Evolutionary conservation across 108 stramenopile genomes (phyloP), one percentile per base, ranked within the genome.

Genomic region (Mediolabrus comicus): DNA sequence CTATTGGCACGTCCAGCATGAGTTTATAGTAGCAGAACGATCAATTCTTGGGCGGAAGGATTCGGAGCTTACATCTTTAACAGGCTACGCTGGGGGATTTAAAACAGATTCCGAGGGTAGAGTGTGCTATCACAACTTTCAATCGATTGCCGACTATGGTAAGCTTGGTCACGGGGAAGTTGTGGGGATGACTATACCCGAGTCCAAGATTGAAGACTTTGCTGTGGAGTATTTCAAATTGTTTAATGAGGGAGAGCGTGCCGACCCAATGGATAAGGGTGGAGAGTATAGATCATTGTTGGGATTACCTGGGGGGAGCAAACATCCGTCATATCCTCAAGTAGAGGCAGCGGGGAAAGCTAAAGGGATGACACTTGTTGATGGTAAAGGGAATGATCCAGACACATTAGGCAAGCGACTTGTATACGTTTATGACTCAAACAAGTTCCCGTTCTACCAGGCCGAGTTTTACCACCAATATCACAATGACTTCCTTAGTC

Each of bases 1-100:
- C 74, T 88, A 86, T 68, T 91, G 87, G 91, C 91, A 92, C 38
- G 84, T 89, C 41, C 91, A 96, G 73, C 95, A 94, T 79, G 95
- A 96, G 72, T 91, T 96, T 55, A 84, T 92, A 5, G 76, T 86
- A 34, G 92, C 92, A 22, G 96, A 97, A 82, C 72, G 78, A 17
- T 61, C 38, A 4, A 79, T 95, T 17, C 75, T 96, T 22, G 82
- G 79, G 0, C 74, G 94, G 9, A 51, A 60, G 16, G 88, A 89
- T 36, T 31, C 63, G 11, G 73, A 86, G 58, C 65, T 92, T 9
- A 95, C 96, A 0, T 71, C 88, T 14, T 73, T 77, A 31, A 76
- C 96, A 5, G 96, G 94, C n/a, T 97, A 97, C 70, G 96, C 94
- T 17, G 96, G 96, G 4, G 92, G 91, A 3, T 89, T 67, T 35